Conservation (phyloP, 2,329 filamentous ascomycete genomes). For the Ramichloridium luteum region DNA sequence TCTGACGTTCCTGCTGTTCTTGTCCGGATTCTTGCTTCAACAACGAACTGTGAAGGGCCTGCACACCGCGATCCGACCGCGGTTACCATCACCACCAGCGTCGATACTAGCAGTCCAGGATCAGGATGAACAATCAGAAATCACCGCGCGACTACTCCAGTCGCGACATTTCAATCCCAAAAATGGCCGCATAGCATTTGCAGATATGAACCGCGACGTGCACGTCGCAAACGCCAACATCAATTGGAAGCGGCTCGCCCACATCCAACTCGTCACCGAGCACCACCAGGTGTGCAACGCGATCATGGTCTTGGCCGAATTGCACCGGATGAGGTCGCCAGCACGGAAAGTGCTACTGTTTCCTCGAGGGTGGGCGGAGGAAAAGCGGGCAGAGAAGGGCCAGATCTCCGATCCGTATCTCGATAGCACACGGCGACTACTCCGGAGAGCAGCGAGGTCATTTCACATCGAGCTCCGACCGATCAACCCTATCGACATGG, state of each 20-base stretch:
- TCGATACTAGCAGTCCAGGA: slow-evolving; percentile 4
- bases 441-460: slow-evolving; percentile 34
- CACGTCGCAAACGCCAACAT: slow-evolving; percentile 16
- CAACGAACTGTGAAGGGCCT: slow-evolving; percentile 72
- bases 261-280: slow-evolving; percentile 35
- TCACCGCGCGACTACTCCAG: slow-evolving; percentile 10
- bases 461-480: slow-evolving; percentile 35
- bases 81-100: slow-evolving; percentile 30
- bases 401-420: slow-evolving; percentile 31
- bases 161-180: slow-evolving; percentile 20
- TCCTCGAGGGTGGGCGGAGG: slow-evolving; percentile 27
- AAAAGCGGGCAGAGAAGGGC: slow-evolving; percentile 23
- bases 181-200: slow-evolving; percentile 17
- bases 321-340: slow-evolving; percentile 34
- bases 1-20: slow-evolving; percentile 72
- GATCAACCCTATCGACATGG: slow-evolving; percentile 26
- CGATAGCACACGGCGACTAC: slow-evolving; percentile 31
- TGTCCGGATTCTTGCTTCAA: slow-evolving; percentile 78
- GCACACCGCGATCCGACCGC: slow-evolving; percentile 56
- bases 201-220: slow-evolving; percentile 16
- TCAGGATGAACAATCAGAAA: slow-evolving; percentile 7
- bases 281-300: slow-evolving; percentile 38
- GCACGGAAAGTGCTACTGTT: slow-evolving; percentile 35
- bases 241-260: slow-evolving; percentile 35
- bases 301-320: slow-evolving; percentile 37